Conservation (phyloP, 2,329 filamentous ascomycete species). For the Alternaria brassicicola region DNA sequence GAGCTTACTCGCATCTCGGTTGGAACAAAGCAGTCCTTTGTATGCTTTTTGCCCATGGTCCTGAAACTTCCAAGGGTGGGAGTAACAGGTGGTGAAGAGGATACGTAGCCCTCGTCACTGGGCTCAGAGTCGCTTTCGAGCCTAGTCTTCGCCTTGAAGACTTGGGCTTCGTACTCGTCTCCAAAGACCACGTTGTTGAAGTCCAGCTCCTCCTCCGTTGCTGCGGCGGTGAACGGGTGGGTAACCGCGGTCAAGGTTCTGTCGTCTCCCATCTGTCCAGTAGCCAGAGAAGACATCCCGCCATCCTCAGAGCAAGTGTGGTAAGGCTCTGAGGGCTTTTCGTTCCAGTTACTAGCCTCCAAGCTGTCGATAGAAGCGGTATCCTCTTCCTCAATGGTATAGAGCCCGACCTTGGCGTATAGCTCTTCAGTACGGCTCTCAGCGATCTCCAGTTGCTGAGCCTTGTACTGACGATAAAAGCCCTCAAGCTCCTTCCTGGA, state of each 20-base stretch:
- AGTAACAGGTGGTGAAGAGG: conserved; percentile 9
- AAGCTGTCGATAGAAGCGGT: not conserved
- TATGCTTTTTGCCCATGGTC: not conserved
- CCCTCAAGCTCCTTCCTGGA: conserved; percentile 1
- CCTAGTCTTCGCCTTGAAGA: not conserved
- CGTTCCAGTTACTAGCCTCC: not conserved
- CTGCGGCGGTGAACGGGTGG: not conserved
- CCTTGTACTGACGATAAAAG: not conserved
- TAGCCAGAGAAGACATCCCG: not conserved
- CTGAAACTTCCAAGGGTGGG: not conserved
- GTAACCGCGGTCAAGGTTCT: not conserved
- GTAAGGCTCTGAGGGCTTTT: not conserved
- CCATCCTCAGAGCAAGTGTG: not conserved
- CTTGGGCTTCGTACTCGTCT: not conserved
- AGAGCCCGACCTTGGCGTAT: not conserved
- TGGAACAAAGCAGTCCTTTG: not conserved
- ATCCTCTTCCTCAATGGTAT: not conserved
- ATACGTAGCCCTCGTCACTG: conserved; percentile 17
- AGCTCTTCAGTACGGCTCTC: not conserved
- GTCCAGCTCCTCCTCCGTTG: conserved; percentile 3
- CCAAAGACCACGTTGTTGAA: conserved; percentile 13
- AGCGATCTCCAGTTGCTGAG: not conserved
- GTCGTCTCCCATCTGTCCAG: not conserved
- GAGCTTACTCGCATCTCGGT: not conserved
- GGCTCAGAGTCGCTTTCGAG: not conserved